Base-by-base conservation (phyloP, 345 rosid genomes). In the Rhodamnia rubescens region DNA sequence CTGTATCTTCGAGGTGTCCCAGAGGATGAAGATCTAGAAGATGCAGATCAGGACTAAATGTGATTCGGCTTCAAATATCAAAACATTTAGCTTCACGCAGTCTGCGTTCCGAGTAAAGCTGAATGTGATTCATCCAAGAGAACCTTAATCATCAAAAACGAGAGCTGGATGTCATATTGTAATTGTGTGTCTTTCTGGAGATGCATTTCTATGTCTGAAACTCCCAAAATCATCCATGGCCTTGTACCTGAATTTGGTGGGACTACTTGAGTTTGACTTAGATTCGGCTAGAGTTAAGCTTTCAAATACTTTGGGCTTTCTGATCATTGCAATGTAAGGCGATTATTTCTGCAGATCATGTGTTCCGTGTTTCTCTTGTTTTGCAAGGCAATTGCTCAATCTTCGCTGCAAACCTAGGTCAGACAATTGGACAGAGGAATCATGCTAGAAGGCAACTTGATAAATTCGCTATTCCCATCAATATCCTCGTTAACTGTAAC, bases 1-100 rank as follows among this genome's bases (percentile, higher is more conserved):
- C 94, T 97, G 80, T 93, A 95, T 88, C 91, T 97, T 85, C 95
- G 98, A 8, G 99, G 99, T 3, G 97, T 94, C 20, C 99, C 98
- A 1, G 98, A 95, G 90, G 99, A 97, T 89, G 98, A 94, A 90
- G 99, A 97, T 9, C 86, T 97, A 47, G 97, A 91, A 86, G 98
- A 95, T 55, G 98, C 95, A 20, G 95, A 94, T n/a, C 88, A 84
- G 82, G 96, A 94, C 85, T 93, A 87, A 80, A 8, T 61, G n/a
- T 2, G 84, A 82, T 55, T 82, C 9, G 0, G 40, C 47, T 69
- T 69, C 47, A 9, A 18, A 18, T 11, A 36, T 69, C 24, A 10
- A 10, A 18, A 1, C 1, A 44, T 69, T 18, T 18, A 36, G 47
- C 47, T 20, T 44, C 40, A 9, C 1, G 26, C 26, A 3, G 7